phyloP scores from a whole-genome alignment of 192 early-diverging fungal species.

The Backusella luteola region DNA sequence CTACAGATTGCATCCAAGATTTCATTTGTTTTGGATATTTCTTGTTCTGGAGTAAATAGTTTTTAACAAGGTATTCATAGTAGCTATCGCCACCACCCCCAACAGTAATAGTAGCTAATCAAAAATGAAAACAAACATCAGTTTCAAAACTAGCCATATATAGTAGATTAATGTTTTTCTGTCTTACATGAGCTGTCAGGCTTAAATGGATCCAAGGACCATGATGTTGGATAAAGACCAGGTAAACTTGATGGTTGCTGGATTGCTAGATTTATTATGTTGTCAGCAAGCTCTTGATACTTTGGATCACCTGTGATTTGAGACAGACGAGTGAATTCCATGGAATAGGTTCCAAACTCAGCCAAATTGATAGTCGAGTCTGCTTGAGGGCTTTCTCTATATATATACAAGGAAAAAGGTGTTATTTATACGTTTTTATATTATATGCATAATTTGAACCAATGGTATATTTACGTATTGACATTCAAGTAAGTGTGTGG shows the following conservation, averaged over 20 bases:
- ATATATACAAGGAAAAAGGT: not conserved
- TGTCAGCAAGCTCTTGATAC: constrained; percentile 56
- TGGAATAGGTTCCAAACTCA: constrained; percentile 71
- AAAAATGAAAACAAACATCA: not conserved
- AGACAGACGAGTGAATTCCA: constrained; percentile 81
- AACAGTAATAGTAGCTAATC: constrained; percentile 32
- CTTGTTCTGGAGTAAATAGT: constrained; percentile 39
- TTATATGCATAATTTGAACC: not conserved
- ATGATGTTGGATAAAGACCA: constrained; percentile 56
- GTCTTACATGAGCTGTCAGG: not conserved
- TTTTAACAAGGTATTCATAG: constrained; percentile 59
- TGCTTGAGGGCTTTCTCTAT: constrained; percentile 18
- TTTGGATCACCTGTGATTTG: constrained; percentile 64
- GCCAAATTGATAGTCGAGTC: constrained; percentile 40
- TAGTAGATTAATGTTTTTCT: not conserved
- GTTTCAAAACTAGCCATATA: not conserved
- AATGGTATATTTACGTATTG: constrained; percentile 24
- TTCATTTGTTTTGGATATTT: constrained; percentile 17
- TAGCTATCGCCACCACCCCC: constrained; percentile 51
- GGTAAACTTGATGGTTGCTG: constrained; percentile 38
- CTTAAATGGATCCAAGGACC: constrained; percentile 32
- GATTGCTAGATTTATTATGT: constrained; percentile 47
- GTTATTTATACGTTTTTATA: not conserved
- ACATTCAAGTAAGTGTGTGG: constrained; percentile 60
- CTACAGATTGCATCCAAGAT: constrained; percentile 32